Base-by-base conservation (phyloP, 345 rosid species). In the Salix caprea region DNA sequence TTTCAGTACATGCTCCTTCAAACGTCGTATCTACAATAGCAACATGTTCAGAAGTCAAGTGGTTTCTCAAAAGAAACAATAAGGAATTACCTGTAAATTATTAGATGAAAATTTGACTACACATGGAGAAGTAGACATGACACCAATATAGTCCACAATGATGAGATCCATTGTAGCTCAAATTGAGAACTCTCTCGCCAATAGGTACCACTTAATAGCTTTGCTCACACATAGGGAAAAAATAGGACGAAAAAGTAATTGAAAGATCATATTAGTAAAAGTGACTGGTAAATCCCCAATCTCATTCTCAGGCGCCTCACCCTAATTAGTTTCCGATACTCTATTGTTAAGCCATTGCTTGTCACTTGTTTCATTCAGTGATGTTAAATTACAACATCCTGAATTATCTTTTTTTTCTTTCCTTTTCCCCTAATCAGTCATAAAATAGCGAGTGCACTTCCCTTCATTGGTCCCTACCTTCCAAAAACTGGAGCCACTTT, bases 1-100 rank as follows among this genome's bases (percentile, higher is more conserved):
- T 68, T 84, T 77, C 88, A 95, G 77, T 60, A 95, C 93, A 82
- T 91, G 94, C 89, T 89, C 89, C 88, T 95, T 95, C 84, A 95
- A 82, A 72, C 99, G 94, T 83, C 99, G 89, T 88, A 95, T 93
- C 99, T 95, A 79, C 75, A 84, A 75, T 44, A 77, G 72, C 5
- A 72, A 68, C 15, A 32, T 30, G 75, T 26, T 54, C n/a, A 40
- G 11, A 30, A 67, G 39, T 80, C 65, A 70, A 28, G 40, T 28
- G 19, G 32, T 44, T 65, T 58, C 62, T 46, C 66, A 79, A 69
- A 37, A 52, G 44, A 52, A 71, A 78, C 39, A 67, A 28, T 15
- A 16, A 62, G 65, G 18, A 73, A 39, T 23, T 54, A 15, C 24
- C 2, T 19, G 65, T 18, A 68, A 60, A n/a, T 39, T 1, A 32